phyloP scores from a whole-genome alignment of 228 moss, liverwort and hornwort species.

The Sphagnum magellanicum region DNA sequence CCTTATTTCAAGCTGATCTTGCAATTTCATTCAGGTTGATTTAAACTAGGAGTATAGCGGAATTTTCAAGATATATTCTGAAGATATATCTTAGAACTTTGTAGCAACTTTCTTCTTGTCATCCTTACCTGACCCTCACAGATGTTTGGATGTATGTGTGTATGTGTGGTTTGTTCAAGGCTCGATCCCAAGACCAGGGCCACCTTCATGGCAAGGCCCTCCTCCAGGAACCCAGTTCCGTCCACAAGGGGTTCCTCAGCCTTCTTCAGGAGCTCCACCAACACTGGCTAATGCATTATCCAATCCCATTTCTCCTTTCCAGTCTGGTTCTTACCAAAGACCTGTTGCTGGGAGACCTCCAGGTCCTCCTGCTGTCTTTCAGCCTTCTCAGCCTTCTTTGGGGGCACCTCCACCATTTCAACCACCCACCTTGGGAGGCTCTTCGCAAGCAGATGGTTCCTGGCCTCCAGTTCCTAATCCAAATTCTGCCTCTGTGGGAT shows the following conservation, averaged over 20 bases:
- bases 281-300: constrained; percentile 33
- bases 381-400: constrained; percentile 39
- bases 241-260: constrained; percentile 36
- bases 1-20: too few species aligned
- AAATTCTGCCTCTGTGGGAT: constrained; percentile 14
- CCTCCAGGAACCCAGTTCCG: constrained; percentile 46
- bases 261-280: constrained; percentile 16
- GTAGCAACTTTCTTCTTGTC: too few species aligned
- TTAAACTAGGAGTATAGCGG: background rate
- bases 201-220: constrained; percentile 47
- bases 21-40: background rate
- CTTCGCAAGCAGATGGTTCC: constrained; percentile 25
- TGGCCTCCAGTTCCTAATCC: constrained; percentile 8
- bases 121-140: background rate
- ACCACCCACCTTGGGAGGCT: constrained; percentile 12
- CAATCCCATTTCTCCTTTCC: constrained; percentile 33
- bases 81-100: background rate
- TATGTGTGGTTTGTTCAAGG: constrained; percentile 13
- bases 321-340: constrained; percentile 25
- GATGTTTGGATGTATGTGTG: background rate
- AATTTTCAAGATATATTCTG: background rate
- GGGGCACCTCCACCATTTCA: constrained; percentile 37
- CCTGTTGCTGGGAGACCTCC: constrained; percentile 31
- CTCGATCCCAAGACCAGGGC: constrained; percentile 40
- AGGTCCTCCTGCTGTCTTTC: constrained; percentile 41